Conservation (phyloP, 257 asterid genomes). For the Knoxia roxburghii region DNA sequence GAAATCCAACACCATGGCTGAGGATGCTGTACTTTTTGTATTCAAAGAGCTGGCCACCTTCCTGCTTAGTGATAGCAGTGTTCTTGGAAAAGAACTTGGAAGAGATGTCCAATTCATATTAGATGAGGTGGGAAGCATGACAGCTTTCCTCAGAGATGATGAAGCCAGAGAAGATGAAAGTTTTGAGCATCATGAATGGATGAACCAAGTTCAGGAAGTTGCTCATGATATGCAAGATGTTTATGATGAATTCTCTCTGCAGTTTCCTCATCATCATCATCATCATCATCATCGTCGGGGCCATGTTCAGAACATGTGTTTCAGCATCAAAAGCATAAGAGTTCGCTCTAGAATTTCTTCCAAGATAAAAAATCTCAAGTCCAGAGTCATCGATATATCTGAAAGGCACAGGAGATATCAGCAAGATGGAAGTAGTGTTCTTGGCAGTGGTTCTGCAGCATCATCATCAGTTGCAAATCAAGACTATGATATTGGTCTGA, state of each 20-base stretch:
- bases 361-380: conserved; percentile 14
- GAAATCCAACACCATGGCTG: too few species aligned
- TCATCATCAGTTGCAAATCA: not conserved
- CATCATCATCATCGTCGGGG: not conserved
- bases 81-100: not conserved
- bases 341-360: not conserved
- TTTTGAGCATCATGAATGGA: not conserved
- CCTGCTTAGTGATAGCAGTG: not conserved
- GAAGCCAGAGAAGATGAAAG: not conserved
- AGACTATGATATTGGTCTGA: conserved; percentile 22
- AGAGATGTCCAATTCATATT: not conserved
- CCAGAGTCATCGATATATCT: conserved; percentile 10
- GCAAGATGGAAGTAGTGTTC: not conserved
- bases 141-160: not conserved
- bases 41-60: not conserved
- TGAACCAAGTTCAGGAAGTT: not conserved
- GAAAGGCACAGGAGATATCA: conserved; percentile 17
- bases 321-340: not conserved
- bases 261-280: not conserved
- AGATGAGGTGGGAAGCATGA: not conserved
- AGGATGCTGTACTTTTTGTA: not conserved
- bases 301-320: not conserved
- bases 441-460: too few species aligned
- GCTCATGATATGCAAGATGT: not conserved
- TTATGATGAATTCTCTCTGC: not conserved